A percentile compares a stretch with the other conserved stretches of the same genome.
phyloP scores from a whole-genome alignment of 208 protist genomes.

The Leishmania braziliensis region DNA sequence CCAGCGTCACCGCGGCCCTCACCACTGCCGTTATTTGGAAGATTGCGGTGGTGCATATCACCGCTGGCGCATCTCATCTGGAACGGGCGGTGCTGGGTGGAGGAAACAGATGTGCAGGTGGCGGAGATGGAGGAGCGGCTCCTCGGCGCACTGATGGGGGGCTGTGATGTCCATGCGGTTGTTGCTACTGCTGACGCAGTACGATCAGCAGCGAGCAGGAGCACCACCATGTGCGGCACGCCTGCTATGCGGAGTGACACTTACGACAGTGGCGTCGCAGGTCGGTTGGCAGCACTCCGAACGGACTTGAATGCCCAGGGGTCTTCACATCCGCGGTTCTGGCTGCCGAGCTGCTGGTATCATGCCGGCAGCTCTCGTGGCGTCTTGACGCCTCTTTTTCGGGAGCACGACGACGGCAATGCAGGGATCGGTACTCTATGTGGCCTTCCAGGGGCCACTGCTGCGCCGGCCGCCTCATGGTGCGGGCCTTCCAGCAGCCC shows the following conservation, averaged over 20 bases:
- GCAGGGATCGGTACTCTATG: neutral
- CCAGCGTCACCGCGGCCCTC: neutral
- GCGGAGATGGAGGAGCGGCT: constrained; percentile 14
- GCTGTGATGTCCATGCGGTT: neutral
- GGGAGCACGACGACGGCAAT: neutral
- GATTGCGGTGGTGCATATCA: neutral
- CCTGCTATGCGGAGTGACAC: neutral
- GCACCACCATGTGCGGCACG: neutral
- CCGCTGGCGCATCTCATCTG: constrained; percentile 13
- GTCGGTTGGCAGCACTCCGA: neutral
- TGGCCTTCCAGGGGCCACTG: neutral
- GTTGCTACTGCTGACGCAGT: neutral
- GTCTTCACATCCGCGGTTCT: neutral
- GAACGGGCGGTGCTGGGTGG: constrained; percentile 18
- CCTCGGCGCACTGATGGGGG: neutral
- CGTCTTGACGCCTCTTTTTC: neutral
- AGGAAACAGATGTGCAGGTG: constrained; percentile 24
- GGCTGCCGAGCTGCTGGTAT: neutral
- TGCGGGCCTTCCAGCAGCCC: neutral
- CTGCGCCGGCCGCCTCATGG: neutral
- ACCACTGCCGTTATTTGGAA: neutral
- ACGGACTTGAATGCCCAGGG: neutral
- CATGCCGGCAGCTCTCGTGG: neutral
- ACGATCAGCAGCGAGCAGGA: neutral
- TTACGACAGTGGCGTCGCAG: neutral